Base-by-base conservation (phyloP, 1,284 basidiomycete genomes). In the Fomitopsis schrenkii region DNA sequence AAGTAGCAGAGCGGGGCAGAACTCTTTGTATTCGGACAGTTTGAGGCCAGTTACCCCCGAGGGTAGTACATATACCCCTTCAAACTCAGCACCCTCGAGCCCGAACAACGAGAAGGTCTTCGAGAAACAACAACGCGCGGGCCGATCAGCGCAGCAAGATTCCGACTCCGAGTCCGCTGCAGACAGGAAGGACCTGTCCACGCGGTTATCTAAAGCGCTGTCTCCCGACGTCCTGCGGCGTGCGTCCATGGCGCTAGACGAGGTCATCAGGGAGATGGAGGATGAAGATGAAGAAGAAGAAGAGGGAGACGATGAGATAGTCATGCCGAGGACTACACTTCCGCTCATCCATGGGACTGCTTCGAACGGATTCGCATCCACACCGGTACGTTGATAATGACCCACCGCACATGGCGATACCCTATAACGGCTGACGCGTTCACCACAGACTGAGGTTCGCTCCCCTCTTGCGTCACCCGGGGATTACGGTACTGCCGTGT, bases 231-330 rank as follows among this genome's bases (percentile, higher is more conserved):
- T 78, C 36, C 70, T 87, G 59, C 80, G 82, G 67, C 84, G 88
- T 60, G 87, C 86, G 44, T 91, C 91, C 46, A 66, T 86, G 69
- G 90, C 91, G 0, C 72, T 93, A 35, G 87, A 89, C 66, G 81
- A 86, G 63, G 91, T 82, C 12, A 89, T 93, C 58, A 82, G 83
- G 68, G 87, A 90, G 69, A 81, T 91, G 12, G 78, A 79, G 63
- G 79, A 80, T 62, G 79, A 80, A 68, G 81, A 91, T 8, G 78
- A 79, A 62, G 79, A 80, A 62, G 79, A 80, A 61, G 75, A 40
- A 14, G 38, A 40, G 60, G 75, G 78, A 0, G 86, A 89, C 62
- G 88, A 89, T 67, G 82, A 88, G 72, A 87, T 91, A 64, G 76
- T 91, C 59, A 81, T 91, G 78, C 88, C 87, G 58, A 81, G 90